Evolutionary conservation across 331 rosid genomes (phyloP).

Genomic region (Dryas integrifolia): DNA sequence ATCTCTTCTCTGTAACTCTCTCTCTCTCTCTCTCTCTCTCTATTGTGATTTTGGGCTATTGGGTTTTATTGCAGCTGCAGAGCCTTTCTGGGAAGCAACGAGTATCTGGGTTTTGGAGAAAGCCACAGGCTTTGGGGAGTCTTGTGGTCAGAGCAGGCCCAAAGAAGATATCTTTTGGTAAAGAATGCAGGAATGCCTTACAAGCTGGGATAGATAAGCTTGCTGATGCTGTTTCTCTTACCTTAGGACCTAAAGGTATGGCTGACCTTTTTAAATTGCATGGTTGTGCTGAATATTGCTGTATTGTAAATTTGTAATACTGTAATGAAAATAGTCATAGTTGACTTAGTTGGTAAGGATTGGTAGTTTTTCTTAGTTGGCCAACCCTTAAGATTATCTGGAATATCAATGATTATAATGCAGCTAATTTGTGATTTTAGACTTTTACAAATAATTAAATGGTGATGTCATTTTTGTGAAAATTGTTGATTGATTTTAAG

Average conservation of each 20-base stretch:
- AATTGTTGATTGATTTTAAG: slow-evolving; percentile 25
- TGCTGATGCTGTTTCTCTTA: slow-evolving; percentile 90
- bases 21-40: neutral
- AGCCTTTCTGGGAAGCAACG: slow-evolving; percentile 36
- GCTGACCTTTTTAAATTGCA: neutral
- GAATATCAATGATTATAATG: neutral
- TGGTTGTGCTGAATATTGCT: neutral
- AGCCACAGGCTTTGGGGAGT: slow-evolving; percentile 12
- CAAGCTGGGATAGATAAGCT: slow-evolving; percentile 84
- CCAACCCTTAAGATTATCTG: neutral
- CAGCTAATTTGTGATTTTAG: neutral
- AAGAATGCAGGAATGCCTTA: slow-evolving; percentile 63
- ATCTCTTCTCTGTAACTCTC: slow-evolving; percentile 37
- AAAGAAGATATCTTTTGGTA: slow-evolving; percentile 65
- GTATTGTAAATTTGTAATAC: neutral
- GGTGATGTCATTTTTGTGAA: slow-evolving; percentile 9
- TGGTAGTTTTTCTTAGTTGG: neutral
- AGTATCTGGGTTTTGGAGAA: slow-evolving; percentile 39
- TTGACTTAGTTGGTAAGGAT: neutral
- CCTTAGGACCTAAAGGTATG: slow-evolving; percentile 87
- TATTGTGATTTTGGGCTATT: slow-evolving; percentile 12
- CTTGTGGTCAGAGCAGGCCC: slow-evolving; percentile 60
- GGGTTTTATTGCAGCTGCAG: slow-evolving; percentile 54
- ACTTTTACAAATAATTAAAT: neutral
- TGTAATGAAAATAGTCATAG: neutral